These are phyloP conservation scores for Plasmodium malariae DNA, from an alignment of 169 alveolate species.

Conservation along the genomic window DNA sequence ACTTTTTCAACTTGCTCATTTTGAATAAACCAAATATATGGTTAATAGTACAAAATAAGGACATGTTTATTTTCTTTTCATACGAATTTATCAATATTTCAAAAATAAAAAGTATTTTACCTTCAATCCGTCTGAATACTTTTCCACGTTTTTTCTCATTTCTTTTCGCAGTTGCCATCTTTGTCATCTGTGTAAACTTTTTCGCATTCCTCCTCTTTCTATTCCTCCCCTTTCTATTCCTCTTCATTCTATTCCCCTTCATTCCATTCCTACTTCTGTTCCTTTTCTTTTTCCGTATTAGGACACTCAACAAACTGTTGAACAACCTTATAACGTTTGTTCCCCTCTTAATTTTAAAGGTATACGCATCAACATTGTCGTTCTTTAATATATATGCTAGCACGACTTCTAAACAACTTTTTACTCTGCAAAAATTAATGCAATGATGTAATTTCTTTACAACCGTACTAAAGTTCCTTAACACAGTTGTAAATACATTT, in stretches of 20 bases:
- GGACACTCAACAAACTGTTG: slow-evolving; percentile 6
- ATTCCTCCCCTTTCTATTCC: background rate
- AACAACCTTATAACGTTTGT: slow-evolving; percentile 28
- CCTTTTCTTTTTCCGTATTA: slow-evolving; percentile 1
- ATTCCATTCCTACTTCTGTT: background rate
- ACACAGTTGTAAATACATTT: slow-evolving; percentile 19
- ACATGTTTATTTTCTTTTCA: slow-evolving; percentile 53
- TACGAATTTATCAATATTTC: slow-evolving; percentile 43
- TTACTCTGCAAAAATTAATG: slow-evolving; percentile 11
- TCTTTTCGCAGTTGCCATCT: background rate
- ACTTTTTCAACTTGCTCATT: slow-evolving; percentile 18
- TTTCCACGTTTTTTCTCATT: background rate
- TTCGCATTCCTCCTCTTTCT: background rate
- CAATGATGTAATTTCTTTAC: background rate
- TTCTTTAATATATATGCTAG: slow-evolving; percentile 55
- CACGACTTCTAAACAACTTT: slow-evolving; percentile 45
- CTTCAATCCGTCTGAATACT: slow-evolving; percentile 5
- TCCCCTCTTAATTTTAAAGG: slow-evolving; percentile 15
- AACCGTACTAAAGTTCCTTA: slow-evolving; percentile 39
- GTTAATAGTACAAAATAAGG: slow-evolving; percentile 33
- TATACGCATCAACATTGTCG: slow-evolving; percentile 13
- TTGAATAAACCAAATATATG: slow-evolving; percentile 24
- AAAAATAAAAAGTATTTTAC: slow-evolving; percentile 29
- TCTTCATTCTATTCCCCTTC: too few relatives aligned
- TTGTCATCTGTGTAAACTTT: background rate